phyloP scores from a whole-genome alignment of 495 filamentous ascomycete genomes.

The Talaromyces nanjingensis region DNA sequence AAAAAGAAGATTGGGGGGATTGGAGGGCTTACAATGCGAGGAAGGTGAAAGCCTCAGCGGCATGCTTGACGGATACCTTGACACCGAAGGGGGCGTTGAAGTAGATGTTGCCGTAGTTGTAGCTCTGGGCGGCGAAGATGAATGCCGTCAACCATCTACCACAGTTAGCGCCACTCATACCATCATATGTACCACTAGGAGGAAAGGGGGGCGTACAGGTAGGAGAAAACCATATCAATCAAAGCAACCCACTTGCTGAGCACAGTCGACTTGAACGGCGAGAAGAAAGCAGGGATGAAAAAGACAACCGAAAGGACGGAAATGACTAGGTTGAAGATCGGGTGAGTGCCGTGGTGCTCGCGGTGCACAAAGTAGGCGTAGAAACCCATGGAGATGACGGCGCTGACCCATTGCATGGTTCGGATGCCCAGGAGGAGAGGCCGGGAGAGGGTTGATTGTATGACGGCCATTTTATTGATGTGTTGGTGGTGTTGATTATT shows the following conservation, averaged over 20 bases:
- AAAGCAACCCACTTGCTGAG: slow-evolving; percentile 39
- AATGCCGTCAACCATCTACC: slow-evolving; percentile 52
- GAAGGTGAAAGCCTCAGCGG: slow-evolving; percentile 55
- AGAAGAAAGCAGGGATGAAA: slow-evolving; percentile 50
- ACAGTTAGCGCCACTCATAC: background rate
- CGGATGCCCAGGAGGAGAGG: slow-evolving; percentile 32
- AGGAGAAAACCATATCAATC: slow-evolving; percentile 56
- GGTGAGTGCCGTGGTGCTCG: slow-evolving; percentile 31
- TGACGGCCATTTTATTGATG: slow-evolving; percentile 2
- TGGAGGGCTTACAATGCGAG: slow-evolving; percentile 49
- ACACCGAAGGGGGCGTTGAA: slow-evolving; percentile 25
- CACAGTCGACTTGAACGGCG: slow-evolving; percentile 37
- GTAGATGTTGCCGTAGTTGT: slow-evolving; percentile 32
- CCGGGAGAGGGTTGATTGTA: slow-evolving; percentile 12
- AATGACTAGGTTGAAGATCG: slow-evolving; percentile 51
- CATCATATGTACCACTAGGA: too few relatives aligned
- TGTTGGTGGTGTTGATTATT: background rate
- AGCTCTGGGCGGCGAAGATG: slow-evolving; percentile 52
- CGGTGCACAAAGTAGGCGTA: slow-evolving; percentile 46
- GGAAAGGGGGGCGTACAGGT: slow-evolving; percentile 34
- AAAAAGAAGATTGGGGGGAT: background rate
- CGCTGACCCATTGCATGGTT: slow-evolving; percentile 44
- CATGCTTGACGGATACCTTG: slow-evolving; percentile 30
- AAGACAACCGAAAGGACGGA: slow-evolving; percentile 50
- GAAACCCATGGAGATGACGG: slow-evolving; percentile 56